A percentile compares a stretch with the other conserved stretches of the same genome.
Conservation (phyloP, 345 rosid genomes). For the Eucalyptus cloeziana region DNA sequence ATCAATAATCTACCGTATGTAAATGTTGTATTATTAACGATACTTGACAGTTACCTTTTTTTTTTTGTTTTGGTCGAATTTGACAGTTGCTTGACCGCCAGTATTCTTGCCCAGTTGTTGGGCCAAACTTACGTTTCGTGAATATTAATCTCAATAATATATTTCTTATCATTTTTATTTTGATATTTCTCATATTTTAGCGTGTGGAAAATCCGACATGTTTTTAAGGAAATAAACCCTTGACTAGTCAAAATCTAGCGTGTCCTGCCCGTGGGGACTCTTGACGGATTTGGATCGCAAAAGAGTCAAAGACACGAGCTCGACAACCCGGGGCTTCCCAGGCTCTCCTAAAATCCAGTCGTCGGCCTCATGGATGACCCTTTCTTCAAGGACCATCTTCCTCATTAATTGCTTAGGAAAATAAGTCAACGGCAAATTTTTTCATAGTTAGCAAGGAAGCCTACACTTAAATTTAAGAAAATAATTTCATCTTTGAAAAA, state of each 20-base stretch:
- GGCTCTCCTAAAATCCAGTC: neutral
- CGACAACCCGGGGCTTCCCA: neutral
- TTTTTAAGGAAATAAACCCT: neutral
- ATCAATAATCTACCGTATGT: too few relatives aligned
- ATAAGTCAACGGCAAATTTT: neutral
- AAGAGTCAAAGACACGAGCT: neutral
- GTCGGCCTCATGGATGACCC: neutral
- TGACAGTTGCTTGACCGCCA: too few relatives aligned
- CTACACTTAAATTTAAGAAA: neutral
- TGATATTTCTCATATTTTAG: neutral
- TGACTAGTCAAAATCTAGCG: neutral
- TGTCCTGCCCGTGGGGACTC: neutral
- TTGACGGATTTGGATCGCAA: neutral
- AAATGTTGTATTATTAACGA: too few relatives aligned
- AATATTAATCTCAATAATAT: too few relatives aligned
- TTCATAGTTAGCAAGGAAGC: neutral
- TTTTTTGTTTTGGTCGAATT: too few relatives aligned
- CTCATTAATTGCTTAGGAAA: neutral
- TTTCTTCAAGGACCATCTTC: neutral
- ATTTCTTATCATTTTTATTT: neutral
- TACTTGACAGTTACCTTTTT: too few relatives aligned
- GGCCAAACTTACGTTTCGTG: neutral
- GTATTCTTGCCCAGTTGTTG: too few relatives aligned
- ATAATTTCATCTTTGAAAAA: neutral
- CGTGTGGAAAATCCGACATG: neutral